Percentiles rank a stretch among this genome's conserved stretches.
Conservation (phyloP, 164 flowering plant genomes). For the Vitis cinerea region DNA sequence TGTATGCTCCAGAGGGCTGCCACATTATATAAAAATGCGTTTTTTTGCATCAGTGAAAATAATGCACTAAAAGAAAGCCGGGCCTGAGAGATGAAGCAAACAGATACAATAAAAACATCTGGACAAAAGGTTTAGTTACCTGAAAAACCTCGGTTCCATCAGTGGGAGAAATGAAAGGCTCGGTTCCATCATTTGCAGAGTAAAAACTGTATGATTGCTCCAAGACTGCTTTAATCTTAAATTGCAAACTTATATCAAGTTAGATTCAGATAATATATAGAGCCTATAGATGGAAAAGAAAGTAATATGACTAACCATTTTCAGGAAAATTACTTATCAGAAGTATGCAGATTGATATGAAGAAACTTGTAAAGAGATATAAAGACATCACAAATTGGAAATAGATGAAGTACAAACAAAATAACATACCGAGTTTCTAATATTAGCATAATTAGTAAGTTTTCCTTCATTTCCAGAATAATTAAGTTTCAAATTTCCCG, state of each 20-base stretch:
- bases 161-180: not conserved
- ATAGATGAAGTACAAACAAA: no score
- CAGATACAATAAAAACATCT: not conserved
- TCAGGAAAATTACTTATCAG: no score
- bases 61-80: not conserved
- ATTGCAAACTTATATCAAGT: not conserved
- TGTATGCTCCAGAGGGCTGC: conserved; percentile 72
- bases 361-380: no score
- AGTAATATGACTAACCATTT: no score
- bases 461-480: conserved; percentile 25
- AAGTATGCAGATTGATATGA: no score
- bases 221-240: conserved; percentile 32
- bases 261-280: not conserved
- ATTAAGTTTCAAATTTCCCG: conserved; percentile 36
- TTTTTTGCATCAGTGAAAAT: not conserved
- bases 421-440: conserved; percentile 30
- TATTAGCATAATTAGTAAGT: conserved; percentile 23
- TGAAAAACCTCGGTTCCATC: conserved; percentile 21
- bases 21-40: no score
- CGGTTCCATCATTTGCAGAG: conserved; percentile 28
- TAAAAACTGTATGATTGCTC: conserved; percentile 34
- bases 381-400: not conserved
- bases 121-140: conserved; percentile 15
- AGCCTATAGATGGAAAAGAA: no score
- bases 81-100: not conserved